Percentiles rank a stretch among this genome's conserved stretches.
These are phyloP conservation scores for Volutella citrinella DNA, from an alignment of 2,329 filamentous ascomycete genomes.

Conservation along the genomic window DNA sequence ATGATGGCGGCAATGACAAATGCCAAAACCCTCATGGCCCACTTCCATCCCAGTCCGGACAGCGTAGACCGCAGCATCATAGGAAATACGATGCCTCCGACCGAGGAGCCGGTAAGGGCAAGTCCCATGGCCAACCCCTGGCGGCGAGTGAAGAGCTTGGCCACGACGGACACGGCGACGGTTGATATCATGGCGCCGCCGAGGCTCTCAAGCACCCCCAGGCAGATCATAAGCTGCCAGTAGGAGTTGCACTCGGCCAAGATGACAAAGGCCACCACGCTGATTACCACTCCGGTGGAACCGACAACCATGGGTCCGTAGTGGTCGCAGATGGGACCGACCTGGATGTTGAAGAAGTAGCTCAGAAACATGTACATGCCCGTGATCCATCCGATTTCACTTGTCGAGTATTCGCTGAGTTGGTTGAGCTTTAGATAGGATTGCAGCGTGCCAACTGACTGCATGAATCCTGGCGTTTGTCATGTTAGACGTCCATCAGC, in stretches of 20 bases:
- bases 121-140: slow-evolving; percentile 6
- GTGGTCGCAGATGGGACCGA: slow-evolving; percentile 43
- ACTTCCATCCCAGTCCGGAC: slow-evolving; percentile 23
- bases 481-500: background rate
- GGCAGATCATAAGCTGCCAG: slow-evolving; percentile 42
- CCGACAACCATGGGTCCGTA: slow-evolving; percentile 39
- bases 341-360: slow-evolving; percentile 40
- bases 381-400: slow-evolving; percentile 46
- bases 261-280: slow-evolving; percentile 37
- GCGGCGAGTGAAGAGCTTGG: slow-evolving; percentile 11
- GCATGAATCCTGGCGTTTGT: slow-evolving; percentile 36
- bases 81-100: slow-evolving; percentile 26
- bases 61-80: slow-evolving; percentile 24
- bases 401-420: slow-evolving; percentile 33
- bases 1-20: slow-evolving; percentile 21
- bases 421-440: slow-evolving; percentile 41
- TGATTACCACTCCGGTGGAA: slow-evolving; percentile 30
- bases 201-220: slow-evolving; percentile 38
- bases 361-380: slow-evolving; percentile 40
- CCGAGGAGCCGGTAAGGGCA: slow-evolving; percentile 2
- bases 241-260: slow-evolving; percentile 42
- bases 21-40: slow-evolving; percentile 24
- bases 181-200: slow-evolving; percentile 32
- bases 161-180: slow-evolving; percentile 26
- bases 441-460: slow-evolving; percentile 42